phyloP scores from a whole-genome alignment of 257 asterid genomes.

The Fraxinus quadrangulata region DNA sequence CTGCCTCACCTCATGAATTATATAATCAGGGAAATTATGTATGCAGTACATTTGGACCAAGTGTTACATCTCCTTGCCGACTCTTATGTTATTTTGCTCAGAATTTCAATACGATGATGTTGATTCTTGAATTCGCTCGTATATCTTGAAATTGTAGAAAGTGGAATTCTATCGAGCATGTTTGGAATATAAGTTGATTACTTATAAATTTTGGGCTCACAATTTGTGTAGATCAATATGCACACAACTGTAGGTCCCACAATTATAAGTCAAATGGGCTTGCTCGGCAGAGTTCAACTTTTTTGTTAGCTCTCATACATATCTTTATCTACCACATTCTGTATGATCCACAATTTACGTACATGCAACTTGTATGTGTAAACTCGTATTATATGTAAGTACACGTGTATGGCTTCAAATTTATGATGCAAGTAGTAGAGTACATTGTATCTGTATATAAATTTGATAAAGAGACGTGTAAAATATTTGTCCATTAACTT shows the following conservation, averaged over 20 bases:
- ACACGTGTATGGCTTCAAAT: not conserved
- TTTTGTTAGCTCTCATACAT: too few species aligned
- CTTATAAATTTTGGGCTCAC: too few species aligned
- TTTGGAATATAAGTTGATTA: too few species aligned
- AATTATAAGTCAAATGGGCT: too few species aligned
- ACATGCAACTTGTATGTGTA: too few species aligned
- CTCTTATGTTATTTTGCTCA: not conserved
- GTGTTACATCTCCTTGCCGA: not conserved
- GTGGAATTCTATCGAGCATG: too few species aligned
- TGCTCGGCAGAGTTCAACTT: too few species aligned
- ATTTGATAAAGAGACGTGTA: not conserved
- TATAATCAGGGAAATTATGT: not conserved
- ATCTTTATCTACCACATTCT: too few species aligned
- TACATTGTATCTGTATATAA: not conserved
- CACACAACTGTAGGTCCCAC: too few species aligned
- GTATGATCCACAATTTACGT: too few species aligned
- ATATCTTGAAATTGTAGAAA: not conserved
- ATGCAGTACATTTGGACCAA: not conserved
- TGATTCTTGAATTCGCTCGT: not conserved
- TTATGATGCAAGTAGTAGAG: not conserved
- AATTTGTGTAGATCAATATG: too few species aligned
- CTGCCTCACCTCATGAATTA: constrained; percentile 12
- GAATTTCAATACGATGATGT: not conserved
- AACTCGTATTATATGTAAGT: not conserved
- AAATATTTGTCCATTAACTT: not conserved